Conservation (phyloP, 1,284 basidiomycete genomes). For the Rhodofomes roseus region DNA sequence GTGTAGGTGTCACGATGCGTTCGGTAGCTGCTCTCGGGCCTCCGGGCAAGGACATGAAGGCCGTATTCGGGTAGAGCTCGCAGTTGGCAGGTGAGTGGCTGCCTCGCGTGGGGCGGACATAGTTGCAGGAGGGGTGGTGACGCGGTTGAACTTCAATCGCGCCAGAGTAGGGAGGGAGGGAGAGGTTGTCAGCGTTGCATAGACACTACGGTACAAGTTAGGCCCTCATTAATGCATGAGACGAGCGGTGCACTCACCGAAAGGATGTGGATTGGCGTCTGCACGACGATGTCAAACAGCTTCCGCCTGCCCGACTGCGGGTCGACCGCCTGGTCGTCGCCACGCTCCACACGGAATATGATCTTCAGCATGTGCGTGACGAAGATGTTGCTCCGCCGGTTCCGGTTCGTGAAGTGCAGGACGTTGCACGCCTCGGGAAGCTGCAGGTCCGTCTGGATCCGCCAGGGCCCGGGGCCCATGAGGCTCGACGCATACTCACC, state of each 20-base stretch:
- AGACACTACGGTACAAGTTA: constrained; percentile 49
- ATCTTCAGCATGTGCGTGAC: constrained; percentile 83
- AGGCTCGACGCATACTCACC: constrained; percentile 55
- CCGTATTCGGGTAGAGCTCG: constrained; percentile 7
- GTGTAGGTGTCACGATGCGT: constrained; percentile 8
- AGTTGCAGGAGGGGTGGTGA: background rate
- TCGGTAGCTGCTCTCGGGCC: constrained; percentile 6
- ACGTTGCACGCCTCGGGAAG: constrained; percentile 52
- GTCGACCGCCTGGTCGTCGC: constrained; percentile 65
- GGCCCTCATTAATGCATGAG: background rate
- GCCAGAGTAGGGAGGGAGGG: constrained; percentile 66
- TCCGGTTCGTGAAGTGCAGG: constrained; percentile 82
- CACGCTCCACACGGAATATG: constrained; percentile 81
- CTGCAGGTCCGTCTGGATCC: constrained; percentile 51
- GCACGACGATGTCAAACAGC: constrained; percentile 89
- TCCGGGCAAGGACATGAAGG: constrained; percentile 2
- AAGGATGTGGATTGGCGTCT: constrained; percentile 76
- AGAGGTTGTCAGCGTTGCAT: constrained; percentile 75
- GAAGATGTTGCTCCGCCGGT: constrained; percentile 76
- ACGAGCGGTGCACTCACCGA: constrained; percentile 51
- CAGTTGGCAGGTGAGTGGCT: constrained; percentile 7
- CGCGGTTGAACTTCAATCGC: constrained; percentile 5
- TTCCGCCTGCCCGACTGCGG: constrained; percentile 69
- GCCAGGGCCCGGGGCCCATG: constrained; percentile 78
- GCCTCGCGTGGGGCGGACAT: constrained; percentile 3